phyloP scores from a whole-genome alignment of 768 basidiomycete genomes.

The Lactarius hengduanensis region DNA sequence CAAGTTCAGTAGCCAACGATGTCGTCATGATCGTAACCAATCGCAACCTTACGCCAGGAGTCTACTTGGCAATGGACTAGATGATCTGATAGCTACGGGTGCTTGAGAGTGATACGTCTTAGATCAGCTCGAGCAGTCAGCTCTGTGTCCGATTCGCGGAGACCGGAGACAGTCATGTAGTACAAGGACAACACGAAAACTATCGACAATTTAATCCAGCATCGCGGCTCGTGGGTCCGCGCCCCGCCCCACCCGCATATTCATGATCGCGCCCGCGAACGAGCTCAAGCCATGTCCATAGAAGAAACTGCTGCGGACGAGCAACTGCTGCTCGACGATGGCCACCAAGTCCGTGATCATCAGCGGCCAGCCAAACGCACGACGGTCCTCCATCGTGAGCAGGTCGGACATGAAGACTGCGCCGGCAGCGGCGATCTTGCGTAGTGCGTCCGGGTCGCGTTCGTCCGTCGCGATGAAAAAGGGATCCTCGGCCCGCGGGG shows the following conservation, averaged over 20 bases:
- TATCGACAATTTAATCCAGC: conserved; percentile 35
- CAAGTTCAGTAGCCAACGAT: no score
- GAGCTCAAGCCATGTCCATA: conserved; percentile 42
- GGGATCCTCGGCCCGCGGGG: conserved; percentile 19
- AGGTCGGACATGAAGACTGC: conserved; percentile 44
- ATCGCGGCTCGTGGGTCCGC: conserved; percentile 37
- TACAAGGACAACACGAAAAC: not conserved
- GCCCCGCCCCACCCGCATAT: conserved; percentile 39
- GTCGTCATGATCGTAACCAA: no score
- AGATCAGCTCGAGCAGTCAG: no score
- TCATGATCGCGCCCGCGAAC: conserved; percentile 41
- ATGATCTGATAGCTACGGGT: not conserved
- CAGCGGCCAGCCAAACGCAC: conserved; percentile 42
- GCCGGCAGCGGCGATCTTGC: conserved; percentile 37
- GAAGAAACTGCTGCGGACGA: conserved; percentile 39
- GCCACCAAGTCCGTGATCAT: conserved; percentile 44
- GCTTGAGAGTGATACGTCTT: no score
- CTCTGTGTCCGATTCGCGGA: not conserved
- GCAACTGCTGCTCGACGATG: conserved; percentile 42
- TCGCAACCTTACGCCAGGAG: not conserved
- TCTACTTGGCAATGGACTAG: not conserved
- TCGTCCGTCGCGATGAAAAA: conserved; percentile 45
- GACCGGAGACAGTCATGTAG: no score
- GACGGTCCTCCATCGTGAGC: conserved; percentile 42
- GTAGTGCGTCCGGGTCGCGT: conserved; percentile 36